These are phyloP conservation scores for Gryganskiella cystojenkinii DNA, from an alignment of 192 early-diverging fungal genomes.

Conservation along the genomic window DNA sequence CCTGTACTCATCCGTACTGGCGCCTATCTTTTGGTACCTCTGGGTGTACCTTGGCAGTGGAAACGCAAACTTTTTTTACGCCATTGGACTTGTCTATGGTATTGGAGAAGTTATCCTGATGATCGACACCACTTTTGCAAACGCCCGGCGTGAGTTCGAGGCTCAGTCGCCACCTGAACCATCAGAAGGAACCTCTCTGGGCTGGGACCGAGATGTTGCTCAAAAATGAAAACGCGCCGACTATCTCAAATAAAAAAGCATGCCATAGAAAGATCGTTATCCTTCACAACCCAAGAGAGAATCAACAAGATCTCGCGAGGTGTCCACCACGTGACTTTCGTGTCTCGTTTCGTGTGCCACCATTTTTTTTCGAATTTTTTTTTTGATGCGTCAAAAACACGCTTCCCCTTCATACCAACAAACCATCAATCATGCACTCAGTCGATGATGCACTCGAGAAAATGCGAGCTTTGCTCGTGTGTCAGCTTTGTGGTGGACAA, in stretches of 20 bases:
- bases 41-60: conserved; percentile 97
- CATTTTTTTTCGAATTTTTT: neutral
- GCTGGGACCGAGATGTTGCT: conserved; percentile 38
- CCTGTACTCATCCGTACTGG: conserved; percentile 78
- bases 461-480: conserved; percentile 27
- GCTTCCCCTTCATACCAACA: neutral
- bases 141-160: conserved; percentile 85
- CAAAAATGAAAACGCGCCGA: conserved; percentile 16
- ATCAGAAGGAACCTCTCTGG: conserved; percentile 1
- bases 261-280: too few species aligned
- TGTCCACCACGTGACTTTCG: too few species aligned
- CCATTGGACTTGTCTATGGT: conserved; percentile 93
- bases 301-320: too few species aligned
- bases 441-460: conserved; percentile 39
- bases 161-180: conserved; percentile 22
- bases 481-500: conserved; percentile 39
- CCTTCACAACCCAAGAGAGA: too few species aligned
- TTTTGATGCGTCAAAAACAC: too few species aligned
- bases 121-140: conserved; percentile 86
- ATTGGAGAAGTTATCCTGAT: conserved; percentile 88
- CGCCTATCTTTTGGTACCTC: conserved; percentile 91
- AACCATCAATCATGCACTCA: conserved; percentile 4
- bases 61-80: conserved; percentile 99
- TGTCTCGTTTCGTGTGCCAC: neutral
- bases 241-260: neutral